These are phyloP conservation scores for Solanum paucissectum DNA, from an alignment of 257 asterid genomes.

Conservation along the genomic window DNA sequence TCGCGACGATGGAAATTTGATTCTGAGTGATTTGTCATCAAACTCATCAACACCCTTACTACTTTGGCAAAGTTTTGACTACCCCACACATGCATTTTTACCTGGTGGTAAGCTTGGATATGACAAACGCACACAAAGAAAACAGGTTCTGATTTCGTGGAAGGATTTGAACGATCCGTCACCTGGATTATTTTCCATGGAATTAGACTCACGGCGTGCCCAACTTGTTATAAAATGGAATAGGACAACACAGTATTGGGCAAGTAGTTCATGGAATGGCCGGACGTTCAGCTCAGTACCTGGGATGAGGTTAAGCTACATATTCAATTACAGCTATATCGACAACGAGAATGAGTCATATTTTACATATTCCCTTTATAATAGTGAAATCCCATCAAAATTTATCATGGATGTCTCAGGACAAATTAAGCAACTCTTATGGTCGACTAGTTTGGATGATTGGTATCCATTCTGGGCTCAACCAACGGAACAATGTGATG, in stretches of 20 bases:
- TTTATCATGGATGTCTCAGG: not conserved
- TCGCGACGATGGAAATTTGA: not conserved
- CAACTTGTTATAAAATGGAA: not conserved
- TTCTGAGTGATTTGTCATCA: not conserved
- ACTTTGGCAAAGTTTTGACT: not conserved
- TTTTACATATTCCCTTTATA: conserved; percentile 19
- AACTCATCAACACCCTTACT: not conserved
- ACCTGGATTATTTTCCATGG: not conserved
- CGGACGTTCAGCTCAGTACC: conserved; percentile 12
- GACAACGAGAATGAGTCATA: conserved; percentile 23
- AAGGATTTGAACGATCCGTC: not conserved
- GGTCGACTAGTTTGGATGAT: not conserved
- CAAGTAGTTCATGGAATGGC: not conserved
- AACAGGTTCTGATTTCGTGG: not conserved
- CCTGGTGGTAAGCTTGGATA: not conserved
- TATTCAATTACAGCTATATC: conserved; percentile 11
- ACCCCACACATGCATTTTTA: not conserved
- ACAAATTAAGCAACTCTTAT: not conserved
- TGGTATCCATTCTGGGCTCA: conserved; percentile 20
- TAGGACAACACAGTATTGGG: not conserved
- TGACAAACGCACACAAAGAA: not conserved
- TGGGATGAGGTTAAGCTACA: conserved; percentile 7
- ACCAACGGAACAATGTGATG: conserved; percentile 26
- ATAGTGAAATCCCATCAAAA: conserved; percentile 9
- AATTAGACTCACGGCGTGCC: not conserved